A percentile compares a stretch with the other conserved stretches of the same genome.
Evolutionary conservation across 768 basidiomycete species (phyloP).

Genomic region (Cyclocybe cylindracea): DNA sequence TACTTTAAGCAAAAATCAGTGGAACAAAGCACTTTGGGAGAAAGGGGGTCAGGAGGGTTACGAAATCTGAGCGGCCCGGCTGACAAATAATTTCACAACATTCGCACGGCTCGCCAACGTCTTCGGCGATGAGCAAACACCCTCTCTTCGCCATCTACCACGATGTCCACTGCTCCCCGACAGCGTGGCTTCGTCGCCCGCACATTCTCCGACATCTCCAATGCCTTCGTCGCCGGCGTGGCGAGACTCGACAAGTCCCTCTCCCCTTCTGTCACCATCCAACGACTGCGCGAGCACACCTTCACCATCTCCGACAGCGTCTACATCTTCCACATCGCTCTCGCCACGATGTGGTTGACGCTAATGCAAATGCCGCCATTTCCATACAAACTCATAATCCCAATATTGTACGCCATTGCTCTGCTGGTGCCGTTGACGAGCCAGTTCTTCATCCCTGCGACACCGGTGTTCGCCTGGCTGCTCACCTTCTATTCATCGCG

Average conservation of each 20-base stretch:
- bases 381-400: slow-evolving; percentile 77
- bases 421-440: slow-evolving; percentile 84
- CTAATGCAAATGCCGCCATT: slow-evolving; percentile 72
- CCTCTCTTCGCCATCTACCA: slow-evolving; percentile 6
- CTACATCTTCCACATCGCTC: slow-evolving; percentile 64
- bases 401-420: slow-evolving; percentile 64
- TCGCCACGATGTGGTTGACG: slow-evolving; percentile 69
- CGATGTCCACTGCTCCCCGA: slow-evolving; percentile 21
- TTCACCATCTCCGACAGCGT: slow-evolving; percentile 59
- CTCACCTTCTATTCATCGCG: slow-evolving; percentile 84
- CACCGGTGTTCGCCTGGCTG: slow-evolving; percentile 84
- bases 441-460: slow-evolving; percentile 89
- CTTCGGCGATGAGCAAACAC: slow-evolving; percentile 15
- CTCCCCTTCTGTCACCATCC: slow-evolving; percentile 66
- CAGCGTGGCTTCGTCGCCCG: slow-evolving; percentile 18
- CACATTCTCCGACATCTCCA: slow-evolving; percentile 22
- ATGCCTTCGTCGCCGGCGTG: slow-evolving; percentile 62
- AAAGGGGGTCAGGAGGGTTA: too few species aligned
- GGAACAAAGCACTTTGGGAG: too few species aligned
- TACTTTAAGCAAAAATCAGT: too few species aligned
- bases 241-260: slow-evolving; percentile 74
- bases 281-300: slow-evolving; percentile 55
- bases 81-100: slow-evolving; percentile 3
- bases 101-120: slow-evolving; percentile 20
- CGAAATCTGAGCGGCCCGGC: too few species aligned